Base-by-base conservation (phyloP, 495 filamentous ascomycete species). In the Schizothecium vesticola region DNA sequence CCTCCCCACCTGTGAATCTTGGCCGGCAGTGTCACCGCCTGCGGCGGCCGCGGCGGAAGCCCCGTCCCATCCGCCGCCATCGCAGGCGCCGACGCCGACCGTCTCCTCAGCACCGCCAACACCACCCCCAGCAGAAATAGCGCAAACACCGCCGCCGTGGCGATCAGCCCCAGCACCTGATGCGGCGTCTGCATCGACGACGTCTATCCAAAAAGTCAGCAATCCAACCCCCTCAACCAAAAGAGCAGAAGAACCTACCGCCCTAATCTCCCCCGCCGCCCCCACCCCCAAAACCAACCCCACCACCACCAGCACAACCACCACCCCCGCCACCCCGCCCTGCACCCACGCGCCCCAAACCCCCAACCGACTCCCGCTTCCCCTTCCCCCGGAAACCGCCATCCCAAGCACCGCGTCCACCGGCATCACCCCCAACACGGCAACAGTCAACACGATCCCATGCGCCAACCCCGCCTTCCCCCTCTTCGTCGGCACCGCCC, bases 111-210 rank as follows among this genome's bases (percentile, higher is more conserved):
- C 31, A 78, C 77, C 67, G 86, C 83, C 70, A 87, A 79, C 36
- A 79, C 66, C 67, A 82, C 77, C 23, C 83, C 84, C 61, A 87
- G 78, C 8, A 70, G 67, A 57, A 84, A 80, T 73, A 88, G 83
- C 25, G 74, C 68, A 59, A 87, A 68, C 67, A 86, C 74, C 21
- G 80, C 70, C 29, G 82, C 63, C 55, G 87, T 70, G 59, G 86
- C 78, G 3, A 87, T 62, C 24, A 88, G 72, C 58, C 88, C 88
- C 62, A 90, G 70, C 64, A 88, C 77, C 69, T 90, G 88, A 71
- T 90, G 88, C 2, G 80, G 76, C 11, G 82, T 83, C 62, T 79
- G 79, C 76, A 83, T 84, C 25, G 80, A 73, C 64, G 82, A 83
- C 51, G 84, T 83, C 82, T 86, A 62, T 23, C 19, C 26, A 25